Evolutionary conservation across 805 yeast genomes (phyloP), one percentile per base, ranked within the genome.

Genomic region (Hanseniaspora opuntiae): DNA sequence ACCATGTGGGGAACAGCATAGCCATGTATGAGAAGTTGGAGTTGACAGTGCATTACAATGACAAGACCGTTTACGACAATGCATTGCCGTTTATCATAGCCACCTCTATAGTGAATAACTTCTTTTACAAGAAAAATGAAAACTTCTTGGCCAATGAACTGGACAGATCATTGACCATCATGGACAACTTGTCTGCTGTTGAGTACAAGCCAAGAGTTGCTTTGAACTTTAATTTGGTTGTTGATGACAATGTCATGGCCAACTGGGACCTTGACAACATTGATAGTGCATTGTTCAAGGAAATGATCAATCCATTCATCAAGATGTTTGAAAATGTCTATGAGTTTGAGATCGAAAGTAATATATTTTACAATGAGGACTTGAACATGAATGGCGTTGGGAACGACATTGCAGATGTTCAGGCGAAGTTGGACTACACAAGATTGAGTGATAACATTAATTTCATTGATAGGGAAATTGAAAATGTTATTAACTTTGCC

Each of bases 351-450:
- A 71, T 89, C 24, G 90, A 86, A 59, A 73, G 94, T 1, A 94
- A 86, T 63, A 74, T 86, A 37, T 84, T 82, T 56, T 83, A 83
- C 65, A 86, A 60, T 55, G 65, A 72, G 24, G 73, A 70, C 50
- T 59, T 71, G 45, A 60, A 65, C 39, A 53, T 68, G 36, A 59
- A 59, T 14, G 59, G 51, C 1, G 45, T 68, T 0, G 57, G 57
- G 2, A 46, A n/a, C 19, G 46, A 52, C 17, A 40, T 57, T 1
- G 56, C 58, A 14, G 84, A 84, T 54, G 71, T 89, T 36, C 47
- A 51, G 75, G 94, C 1, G 83, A 89, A 14, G 78, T 86, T 58
- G 76, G 93, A 90, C 66, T 79, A 79, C 59, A 88, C 93, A 2
- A 95, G 85, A 58, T 84, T 67, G 32, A 72, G 83, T 57, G 65